Evolutionary conservation across 2,329 filamentous ascomycete genomes (phyloP), one percentile per base, ranked within the genome.

Genomic region (Diaporthe citrichinensis): DNA sequence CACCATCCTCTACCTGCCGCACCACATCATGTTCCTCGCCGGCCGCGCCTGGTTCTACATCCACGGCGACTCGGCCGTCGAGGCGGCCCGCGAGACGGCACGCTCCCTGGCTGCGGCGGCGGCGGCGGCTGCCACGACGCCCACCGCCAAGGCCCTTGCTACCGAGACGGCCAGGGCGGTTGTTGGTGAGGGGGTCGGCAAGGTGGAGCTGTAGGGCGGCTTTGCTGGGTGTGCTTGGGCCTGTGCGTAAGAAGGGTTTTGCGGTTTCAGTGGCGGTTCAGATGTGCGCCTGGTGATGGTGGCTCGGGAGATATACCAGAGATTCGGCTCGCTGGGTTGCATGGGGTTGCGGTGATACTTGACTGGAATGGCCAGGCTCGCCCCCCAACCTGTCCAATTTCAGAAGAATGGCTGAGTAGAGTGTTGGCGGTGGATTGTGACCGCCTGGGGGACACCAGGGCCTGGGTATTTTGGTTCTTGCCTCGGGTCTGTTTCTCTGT

Each of bases 1-100:
- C 79, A 92, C 93, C 72, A 93, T 94, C 78, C 92, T 98, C 78
- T 99, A 99, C 88, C 94, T 99, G 25, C 97, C 97, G 15, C 94
- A 97, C 81, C 96, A 98, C 86, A 87, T 98, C 81, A 89, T 91
- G 81, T 93, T 95, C 83, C 93, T 99, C 80, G 91, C 93, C 82
- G 92, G 92, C 82, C 94, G 96, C 82, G 93, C 95, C 72, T 98
- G 95, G 91, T 99, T 98, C 88, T 99, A 99, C 88, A 94, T 95
- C 84, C 93, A 93, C 78, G 97, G 97, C 79, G 95, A 98, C 82
- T 90, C 91, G 79, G 89, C 88, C 76, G 86, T 86, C 76, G 85
- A 86, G 76, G 85, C 86, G 49, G 86, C 85, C 31, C 86, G 87
- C 80, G 85, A 84, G 46, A 85, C 85, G 17, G 82, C 85, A 55